A percentile compares a stretch with the other conserved stretches of the same genome.
Evolutionary conservation across 805 yeast species (phyloP).

Genomic region (Candida broadrunensis): DNA sequence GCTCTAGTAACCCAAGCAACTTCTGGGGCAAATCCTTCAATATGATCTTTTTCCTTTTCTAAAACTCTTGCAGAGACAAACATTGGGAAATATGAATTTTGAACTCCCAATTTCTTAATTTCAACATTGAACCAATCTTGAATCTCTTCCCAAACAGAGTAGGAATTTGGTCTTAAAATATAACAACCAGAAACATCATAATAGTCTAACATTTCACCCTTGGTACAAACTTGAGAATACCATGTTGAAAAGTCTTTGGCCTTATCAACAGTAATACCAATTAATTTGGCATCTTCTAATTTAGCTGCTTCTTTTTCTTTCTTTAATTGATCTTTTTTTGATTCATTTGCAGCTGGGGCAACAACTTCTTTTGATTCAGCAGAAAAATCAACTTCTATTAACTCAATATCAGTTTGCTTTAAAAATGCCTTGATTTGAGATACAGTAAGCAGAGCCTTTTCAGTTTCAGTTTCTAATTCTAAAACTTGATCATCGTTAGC

Average conservation of each 20-base stretch:
- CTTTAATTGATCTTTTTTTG: slow-evolving; percentile 28
- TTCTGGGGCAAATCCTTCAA: slow-evolving; percentile 99
- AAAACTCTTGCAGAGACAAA: slow-evolving; percentile 89
- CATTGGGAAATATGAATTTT: slow-evolving; percentile 98
- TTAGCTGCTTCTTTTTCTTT: slow-evolving; percentile 48
- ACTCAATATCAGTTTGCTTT: slow-evolving; percentile 47
- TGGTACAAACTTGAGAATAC: slow-evolving; percentile 95
- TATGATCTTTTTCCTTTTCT: slow-evolving; percentile 97
- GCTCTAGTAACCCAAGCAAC: slow-evolving; percentile 99
- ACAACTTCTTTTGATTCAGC: slow-evolving; percentile 41
- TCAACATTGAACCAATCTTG: slow-evolving; percentile 79
- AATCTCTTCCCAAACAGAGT: slow-evolving; percentile 90
- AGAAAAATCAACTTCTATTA: slow-evolving; percentile 52
- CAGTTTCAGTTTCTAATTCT: slow-evolving; percentile 49
- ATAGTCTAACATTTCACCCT: slow-evolving; percentile 98
- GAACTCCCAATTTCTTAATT: slow-evolving; percentile 87
- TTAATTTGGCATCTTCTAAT: slow-evolving; percentile 80
- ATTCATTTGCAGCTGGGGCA: slow-evolving; percentile 32
- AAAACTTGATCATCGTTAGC: slow-evolving; percentile 32
- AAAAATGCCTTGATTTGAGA: slow-evolving; percentile 45
- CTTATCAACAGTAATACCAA: slow-evolving; percentile 96
- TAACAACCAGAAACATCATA: slow-evolving; percentile 99
- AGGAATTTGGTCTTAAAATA: slow-evolving; percentile 94
- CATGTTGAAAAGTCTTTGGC: slow-evolving; percentile 90
- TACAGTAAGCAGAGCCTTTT: slow-evolving; percentile 51